These are phyloP conservation scores for Inosperma sp. DNA, from an alignment of 768 basidiomycete species.

Conservation along the genomic window DNA sequence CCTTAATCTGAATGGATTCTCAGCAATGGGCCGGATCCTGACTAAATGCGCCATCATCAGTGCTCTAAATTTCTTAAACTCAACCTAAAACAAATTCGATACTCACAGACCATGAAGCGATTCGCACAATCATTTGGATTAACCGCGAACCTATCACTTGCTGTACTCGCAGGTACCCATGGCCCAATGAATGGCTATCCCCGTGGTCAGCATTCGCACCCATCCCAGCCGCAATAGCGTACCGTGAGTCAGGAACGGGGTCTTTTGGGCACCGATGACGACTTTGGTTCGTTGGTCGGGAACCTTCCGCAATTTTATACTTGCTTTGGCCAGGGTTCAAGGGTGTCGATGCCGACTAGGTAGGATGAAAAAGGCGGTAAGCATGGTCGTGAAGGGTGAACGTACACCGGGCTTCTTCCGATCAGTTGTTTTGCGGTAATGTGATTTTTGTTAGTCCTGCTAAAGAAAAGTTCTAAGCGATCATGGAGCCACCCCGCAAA, in stretches of 20 bases:
- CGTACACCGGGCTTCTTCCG: constrained; percentile 29
- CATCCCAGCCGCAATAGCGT: constrained; percentile 39
- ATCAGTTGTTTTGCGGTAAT: constrained; percentile 29
- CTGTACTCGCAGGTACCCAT: constrained; percentile 33
- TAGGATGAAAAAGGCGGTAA: not conserved
- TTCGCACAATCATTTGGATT: constrained; percentile 35
- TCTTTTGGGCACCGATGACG: constrained; percentile 37
- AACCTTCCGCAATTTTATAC: constrained; percentile 36
- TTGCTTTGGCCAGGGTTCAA: constrained; percentile 37
- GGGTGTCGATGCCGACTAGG: constrained; percentile 37
- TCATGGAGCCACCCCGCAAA: too few relatives aligned
- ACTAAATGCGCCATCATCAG: constrained; percentile 14
- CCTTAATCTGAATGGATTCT: too few relatives aligned
- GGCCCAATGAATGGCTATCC: constrained; percentile 37
- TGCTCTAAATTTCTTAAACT: not conserved
- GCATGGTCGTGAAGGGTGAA: not conserved
- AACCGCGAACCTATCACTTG: constrained; percentile 23
- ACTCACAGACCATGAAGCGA: constrained; percentile 33
- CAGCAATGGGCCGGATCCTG: constrained; percentile 32
- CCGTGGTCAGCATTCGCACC: constrained; percentile 42
- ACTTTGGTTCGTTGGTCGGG: constrained; percentile 35
- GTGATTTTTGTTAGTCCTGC: constrained; percentile 37
- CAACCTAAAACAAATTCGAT: not conserved
- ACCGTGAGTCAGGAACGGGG: constrained; percentile 44
- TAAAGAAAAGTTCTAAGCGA: constrained; percentile 27